Evolutionary conservation across 1,284 basidiomycete genomes (phyloP), one percentile per base, ranked within the genome.

Genomic region (Pyrrhoderma lamaoense): DNA sequence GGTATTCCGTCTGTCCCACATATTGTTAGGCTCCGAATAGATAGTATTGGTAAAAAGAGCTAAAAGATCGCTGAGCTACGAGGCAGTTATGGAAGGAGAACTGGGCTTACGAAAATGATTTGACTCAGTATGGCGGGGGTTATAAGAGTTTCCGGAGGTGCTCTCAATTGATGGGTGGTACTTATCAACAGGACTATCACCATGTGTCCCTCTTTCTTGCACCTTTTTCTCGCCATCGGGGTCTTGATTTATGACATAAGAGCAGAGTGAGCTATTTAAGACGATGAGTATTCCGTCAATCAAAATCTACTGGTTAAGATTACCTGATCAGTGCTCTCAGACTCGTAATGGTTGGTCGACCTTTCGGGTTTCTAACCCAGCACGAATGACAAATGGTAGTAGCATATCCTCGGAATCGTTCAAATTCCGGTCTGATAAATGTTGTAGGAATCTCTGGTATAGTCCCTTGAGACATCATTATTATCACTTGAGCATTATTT

Each of bases 331-430:
- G n/a, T n/a, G n/a, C n/a, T n/a, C n/a, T 40, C 5, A 53, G 34
- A 5, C 25, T 23, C 11, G 18, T 5, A 16, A 53, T 53, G 1
- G 18, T 35, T 3, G 47, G 47, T 31, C 52, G 40, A 1, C 38
- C 9, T 21, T 19, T 16, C 22, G 40, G 40, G 42, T 49, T 23
- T 39, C 21, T 49, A 11, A n/a, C n/a, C 46, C 52, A 53, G 22
- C 46, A 53, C 16, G 45, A 21, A 4, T 27, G 14, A 19, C 52
- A 53, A 13, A 49, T 22, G 1, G 43, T 36, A 36, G 19, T 14
- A 8, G 47, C 8, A n/a, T 9, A 27, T n/a, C n/a, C 7, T 21
- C 44, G 38, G 16, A 22, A 39, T 2, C 8, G 27, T 25, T 39
- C 44, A 40, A 52, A 46, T 3, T 51, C 50, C 1, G 35, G 35